Evolutionary conservation across 306 rosid genomes (phyloP).

Genomic region (Canavalia gladiata): DNA sequence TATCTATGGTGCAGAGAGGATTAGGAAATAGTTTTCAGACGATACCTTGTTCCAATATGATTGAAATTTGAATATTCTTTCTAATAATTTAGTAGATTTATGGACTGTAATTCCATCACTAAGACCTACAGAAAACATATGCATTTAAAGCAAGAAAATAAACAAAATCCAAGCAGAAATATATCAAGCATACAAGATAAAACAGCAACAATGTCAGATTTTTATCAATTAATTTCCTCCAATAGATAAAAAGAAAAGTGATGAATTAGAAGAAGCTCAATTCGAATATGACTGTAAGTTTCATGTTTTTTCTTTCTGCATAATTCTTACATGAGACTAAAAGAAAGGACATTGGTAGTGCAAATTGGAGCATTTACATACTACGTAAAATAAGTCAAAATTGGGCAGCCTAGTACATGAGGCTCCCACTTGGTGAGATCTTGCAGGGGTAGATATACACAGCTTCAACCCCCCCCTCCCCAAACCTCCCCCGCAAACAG

Average conservation of each 20-base stretch:
- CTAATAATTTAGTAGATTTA: background rate
- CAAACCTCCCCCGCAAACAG: background rate
- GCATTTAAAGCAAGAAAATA: slow-evolving; percentile 14
- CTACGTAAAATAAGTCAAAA: slow-evolving; percentile 18
- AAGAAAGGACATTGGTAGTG: slow-evolving; percentile 10
- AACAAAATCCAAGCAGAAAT: slow-evolving; percentile 16
- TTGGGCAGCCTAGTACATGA: background rate
- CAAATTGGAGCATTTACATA: slow-evolving; percentile 15
- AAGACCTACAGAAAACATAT: slow-evolving; percentile 32
- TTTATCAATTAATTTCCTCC: slow-evolving; percentile 15
- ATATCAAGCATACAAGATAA: background rate
- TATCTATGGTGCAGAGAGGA: slow-evolving; percentile 27
- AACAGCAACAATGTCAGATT: slow-evolving; percentile 26
- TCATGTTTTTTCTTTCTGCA: slow-evolving; percentile 11
- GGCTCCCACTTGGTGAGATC: background rate
- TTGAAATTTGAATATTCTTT: slow-evolving; percentile 19
- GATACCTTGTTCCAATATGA: slow-evolving; percentile 17
- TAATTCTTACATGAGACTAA: slow-evolving; percentile 27
- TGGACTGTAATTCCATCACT: slow-evolving; percentile 27
- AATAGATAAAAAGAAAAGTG: background rate
- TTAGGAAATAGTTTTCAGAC: background rate
- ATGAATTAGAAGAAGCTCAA: slow-evolving; percentile 36
- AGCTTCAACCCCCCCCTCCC: background rate
- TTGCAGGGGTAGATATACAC: background rate
- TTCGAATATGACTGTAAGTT: slow-evolving; percentile 7